Conservation (phyloP, 345 rosid species). For the Geranium rotundifolium region DNA sequence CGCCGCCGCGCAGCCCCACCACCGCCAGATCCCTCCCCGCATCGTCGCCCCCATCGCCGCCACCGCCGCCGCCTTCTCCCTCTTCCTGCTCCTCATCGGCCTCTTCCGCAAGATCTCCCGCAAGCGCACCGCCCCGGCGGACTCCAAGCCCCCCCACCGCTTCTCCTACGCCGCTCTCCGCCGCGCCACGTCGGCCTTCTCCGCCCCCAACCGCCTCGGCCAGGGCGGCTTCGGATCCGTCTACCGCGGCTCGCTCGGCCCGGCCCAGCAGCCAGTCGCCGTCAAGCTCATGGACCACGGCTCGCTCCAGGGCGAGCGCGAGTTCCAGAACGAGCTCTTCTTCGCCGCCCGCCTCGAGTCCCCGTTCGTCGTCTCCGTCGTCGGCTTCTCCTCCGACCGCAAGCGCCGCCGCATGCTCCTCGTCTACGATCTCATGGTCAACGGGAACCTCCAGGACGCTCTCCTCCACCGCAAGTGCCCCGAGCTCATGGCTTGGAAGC, state of each 20-base stretch:
- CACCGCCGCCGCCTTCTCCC: conserved; percentile 22
- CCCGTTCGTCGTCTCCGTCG: conserved; percentile 45
- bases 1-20: conserved; percentile 2
- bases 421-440: too few relatives aligned
- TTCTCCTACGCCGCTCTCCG: conserved; percentile 62
- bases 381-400: conserved; percentile 64
- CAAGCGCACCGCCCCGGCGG: too few relatives aligned
- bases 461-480: too few relatives aligned
- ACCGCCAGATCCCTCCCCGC: conserved; percentile 11
- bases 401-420: conserved; percentile 59
- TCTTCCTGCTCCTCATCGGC: conserved; percentile 32
- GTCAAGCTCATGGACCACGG: conserved; percentile 91
- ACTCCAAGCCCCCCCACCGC: too few relatives aligned
- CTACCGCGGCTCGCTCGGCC: conserved; percentile 32
- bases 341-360: conserved; percentile 63
- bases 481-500: too few relatives aligned
- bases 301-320: conserved; percentile 86
- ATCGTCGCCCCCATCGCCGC: conserved; percentile 29
- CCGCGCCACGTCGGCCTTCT: conserved; percentile 64
- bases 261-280: conserved; percentile 31
- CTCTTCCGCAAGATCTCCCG: too few relatives aligned
- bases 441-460: too few relatives aligned
- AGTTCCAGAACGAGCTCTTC: conserved; percentile 83
- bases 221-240: conserved; percentile 98
- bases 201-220: conserved; percentile 67